Base-by-base conservation (phyloP, 768 basidiomycete genomes). In the Candolleomyces efflorescens region DNA sequence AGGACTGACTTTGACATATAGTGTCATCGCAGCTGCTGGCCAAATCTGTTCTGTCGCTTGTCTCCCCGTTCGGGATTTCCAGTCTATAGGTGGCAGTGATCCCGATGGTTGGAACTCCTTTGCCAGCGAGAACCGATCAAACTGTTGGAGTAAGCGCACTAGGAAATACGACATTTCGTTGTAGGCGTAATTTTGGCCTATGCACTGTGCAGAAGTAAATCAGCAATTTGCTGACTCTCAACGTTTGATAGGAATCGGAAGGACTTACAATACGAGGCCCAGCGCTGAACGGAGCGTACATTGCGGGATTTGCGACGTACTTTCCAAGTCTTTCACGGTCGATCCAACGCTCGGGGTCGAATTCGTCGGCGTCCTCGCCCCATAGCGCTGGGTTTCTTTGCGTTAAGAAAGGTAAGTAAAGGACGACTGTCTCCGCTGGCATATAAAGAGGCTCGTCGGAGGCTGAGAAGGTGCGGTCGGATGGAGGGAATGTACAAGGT, bases 341-440 rank as follows among this genome's bases (percentile, higher is more conserved):
- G 5, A 90, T 71, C 91, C 91, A 94, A 41, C 91, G 78, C 32
- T 89, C 85, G 5, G 89, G 89, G 55, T 88, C 81, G 67, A 92
- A 94, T n/a, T 77, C 78, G 64, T 89, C 80, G 0, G 90, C 89
- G 60, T 92, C 87, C 0, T 74, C 64, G 2, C 91, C 91, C 91
- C 90, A 93, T 0, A 90, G 71, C 17, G 74, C 78, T 45, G 76
- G 74, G 62, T 85, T 86, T 0, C 89, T 80, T 54, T 92, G 91
- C 54, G 82, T 82, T 41, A 90, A 71, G 32, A 89, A 69, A 0
- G 84, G 80, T 22, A 83, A 70, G 67, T 82, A 86, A 54, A 86
- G 80, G 50, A 90, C 78, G 0, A 74, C 75, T 1, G 84, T 84
- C 20, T 69, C 67, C 45, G 73, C 75, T 0, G 86, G 86, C 77